phyloP scores from a whole-genome alignment of 805 yeast genomes.

The Ogataea thermomethanolica region DNA sequence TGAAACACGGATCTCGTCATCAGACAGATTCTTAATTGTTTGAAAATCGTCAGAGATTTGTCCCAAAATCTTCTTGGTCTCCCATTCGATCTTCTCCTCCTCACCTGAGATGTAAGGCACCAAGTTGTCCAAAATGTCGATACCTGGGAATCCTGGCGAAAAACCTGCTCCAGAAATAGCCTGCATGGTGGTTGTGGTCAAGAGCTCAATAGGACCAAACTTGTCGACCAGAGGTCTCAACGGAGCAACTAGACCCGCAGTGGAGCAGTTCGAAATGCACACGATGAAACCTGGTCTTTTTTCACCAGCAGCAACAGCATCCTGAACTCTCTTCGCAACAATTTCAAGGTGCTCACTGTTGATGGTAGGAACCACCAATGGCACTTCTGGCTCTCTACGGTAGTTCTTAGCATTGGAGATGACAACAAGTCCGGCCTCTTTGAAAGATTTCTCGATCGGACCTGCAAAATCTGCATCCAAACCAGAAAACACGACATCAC shows the following conservation, averaged over 20 bases:
- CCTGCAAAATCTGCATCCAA: conserved; percentile 93
- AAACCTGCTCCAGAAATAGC: conserved; percentile 99
- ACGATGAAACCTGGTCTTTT: conserved; percentile 76
- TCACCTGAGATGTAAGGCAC: conserved; percentile 95
- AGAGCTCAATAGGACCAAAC: conserved; percentile 85
- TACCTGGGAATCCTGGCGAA: conserved; percentile 95
- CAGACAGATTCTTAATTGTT: conserved; percentile 55
- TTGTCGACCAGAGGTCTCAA: conserved; percentile 86
- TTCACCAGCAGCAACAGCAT: conserved; percentile 53
- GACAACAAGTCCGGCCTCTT: conserved; percentile 75
- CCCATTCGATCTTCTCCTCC: conserved; percentile 98
- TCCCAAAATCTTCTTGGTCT: conserved; percentile 92
- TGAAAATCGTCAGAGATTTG: conserved; percentile 46
- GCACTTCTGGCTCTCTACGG: conserved; percentile 83
- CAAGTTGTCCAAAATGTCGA: conserved; percentile 90
- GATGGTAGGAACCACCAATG: conserved; percentile 91
- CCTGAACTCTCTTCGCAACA: conserved; percentile 53
- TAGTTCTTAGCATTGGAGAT: conserved; percentile 96
- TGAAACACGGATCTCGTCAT: conserved; percentile 75
- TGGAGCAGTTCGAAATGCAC: conserved; percentile 97
- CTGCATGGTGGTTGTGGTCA: conserved; percentile 89
- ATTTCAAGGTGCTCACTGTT: conserved; percentile 86
- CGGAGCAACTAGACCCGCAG: conserved; percentile 97
- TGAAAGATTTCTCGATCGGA: conserved; percentile 80
- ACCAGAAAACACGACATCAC: conserved; percentile 95